These are phyloP conservation scores for Zarea fungicola DNA, from an alignment of 2,329 filamentous ascomycete genomes.

Conservation along the genomic window DNA sequence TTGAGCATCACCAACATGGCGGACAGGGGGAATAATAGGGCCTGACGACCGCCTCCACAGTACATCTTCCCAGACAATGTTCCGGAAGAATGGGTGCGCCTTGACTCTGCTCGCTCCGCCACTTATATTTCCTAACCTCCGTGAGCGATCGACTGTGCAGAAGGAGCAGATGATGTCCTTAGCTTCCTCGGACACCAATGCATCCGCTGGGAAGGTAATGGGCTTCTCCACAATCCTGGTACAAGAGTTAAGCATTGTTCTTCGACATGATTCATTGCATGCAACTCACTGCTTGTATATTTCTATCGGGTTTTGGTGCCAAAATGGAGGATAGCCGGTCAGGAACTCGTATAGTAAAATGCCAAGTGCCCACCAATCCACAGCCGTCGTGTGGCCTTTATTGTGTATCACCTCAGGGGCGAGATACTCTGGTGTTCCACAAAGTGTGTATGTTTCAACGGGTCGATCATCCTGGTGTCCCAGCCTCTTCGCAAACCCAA, in stretches of 20 bases:
- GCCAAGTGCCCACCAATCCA: slow-evolving; percentile 85
- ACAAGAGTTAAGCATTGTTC: slow-evolving; percentile 12
- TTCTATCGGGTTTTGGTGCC: slow-evolving; percentile 81
- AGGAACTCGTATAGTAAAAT: slow-evolving; percentile 82
- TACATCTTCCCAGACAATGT: slow-evolving; percentile 69
- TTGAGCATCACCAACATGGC: slow-evolving; percentile 67
- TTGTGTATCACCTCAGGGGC: slow-evolving; percentile 82
- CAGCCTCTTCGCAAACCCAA: slow-evolving; percentile 78
- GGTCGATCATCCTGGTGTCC: slow-evolving; percentile 47
- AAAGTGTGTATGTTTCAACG: slow-evolving; percentile 74
- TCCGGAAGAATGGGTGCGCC: slow-evolving; percentile 67
- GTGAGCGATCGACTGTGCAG: slow-evolving; percentile 73
- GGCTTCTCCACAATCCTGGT: slow-evolving; percentile 71
- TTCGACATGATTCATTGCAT: neutral
- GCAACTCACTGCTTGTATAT: slow-evolving; percentile 69
- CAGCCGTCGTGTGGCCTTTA: slow-evolving; percentile 69
- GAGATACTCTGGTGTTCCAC: slow-evolving; percentile 78
- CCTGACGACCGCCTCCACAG: slow-evolving; percentile 59
- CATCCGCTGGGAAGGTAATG: slow-evolving; percentile 66
- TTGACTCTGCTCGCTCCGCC: slow-evolving; percentile 70
- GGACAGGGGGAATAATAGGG: slow-evolving; percentile 70
- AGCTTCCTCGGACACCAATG: slow-evolving; percentile 59
- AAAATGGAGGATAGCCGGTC: slow-evolving; percentile 80
- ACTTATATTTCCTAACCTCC: slow-evolving; percentile 71
- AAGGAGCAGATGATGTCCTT: slow-evolving; percentile 71